These are phyloP conservation scores for Naegleria fowleri DNA, from an alignment of 208 protist genomes.

Conservation along the genomic window DNA sequence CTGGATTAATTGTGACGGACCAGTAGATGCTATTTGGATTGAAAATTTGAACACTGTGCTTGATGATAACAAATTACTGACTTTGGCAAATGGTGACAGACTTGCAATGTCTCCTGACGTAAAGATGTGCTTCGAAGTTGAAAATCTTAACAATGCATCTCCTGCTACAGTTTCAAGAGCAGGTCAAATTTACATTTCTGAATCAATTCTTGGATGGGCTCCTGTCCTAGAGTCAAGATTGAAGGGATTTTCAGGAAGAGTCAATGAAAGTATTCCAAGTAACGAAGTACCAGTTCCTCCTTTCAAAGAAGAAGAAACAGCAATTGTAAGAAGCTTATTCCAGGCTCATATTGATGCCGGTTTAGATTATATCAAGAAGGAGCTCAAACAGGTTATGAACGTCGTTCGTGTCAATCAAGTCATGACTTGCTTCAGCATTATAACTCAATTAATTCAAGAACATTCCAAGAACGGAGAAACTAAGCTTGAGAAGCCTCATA, in stretches of 20 bases:
- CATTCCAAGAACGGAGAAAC: constrained; percentile 57
- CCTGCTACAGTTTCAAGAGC: constrained; percentile 97
- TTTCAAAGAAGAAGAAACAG: constrained; percentile 23
- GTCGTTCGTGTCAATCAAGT: constrained; percentile 54
- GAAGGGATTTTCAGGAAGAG: constrained; percentile 52
- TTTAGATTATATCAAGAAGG: constrained; percentile 24
- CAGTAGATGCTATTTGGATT: constrained; percentile 98
- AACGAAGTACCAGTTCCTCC: constrained; percentile 51
- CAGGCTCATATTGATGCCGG: background rate
- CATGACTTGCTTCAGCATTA: constrained; percentile 79
- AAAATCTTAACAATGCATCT: constrained; percentile 96
- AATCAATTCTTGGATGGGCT: constrained; percentile 84
- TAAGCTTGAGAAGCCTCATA: constrained; percentile 61
- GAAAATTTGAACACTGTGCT: constrained; percentile 98
- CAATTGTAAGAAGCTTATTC: background rate
- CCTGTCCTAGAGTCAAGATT: constrained; percentile 59
- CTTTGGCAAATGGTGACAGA: constrained; percentile 92
- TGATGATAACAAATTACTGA: constrained; percentile 98
- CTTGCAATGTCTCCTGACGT: constrained; percentile 92
- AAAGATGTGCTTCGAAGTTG: constrained; percentile 94
- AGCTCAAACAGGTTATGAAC: constrained; percentile 27
- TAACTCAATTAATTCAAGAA: constrained; percentile 72
- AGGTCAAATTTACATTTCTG: constrained; percentile 95
- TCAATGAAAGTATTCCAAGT: constrained; percentile 59
- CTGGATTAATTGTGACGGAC: constrained; percentile 93